Percentiles rank a stretch among this genome's conserved stretches.
phyloP scores from a whole-genome alignment of 2,329 filamentous ascomycete species.

The Exophiala sideris region DNA sequence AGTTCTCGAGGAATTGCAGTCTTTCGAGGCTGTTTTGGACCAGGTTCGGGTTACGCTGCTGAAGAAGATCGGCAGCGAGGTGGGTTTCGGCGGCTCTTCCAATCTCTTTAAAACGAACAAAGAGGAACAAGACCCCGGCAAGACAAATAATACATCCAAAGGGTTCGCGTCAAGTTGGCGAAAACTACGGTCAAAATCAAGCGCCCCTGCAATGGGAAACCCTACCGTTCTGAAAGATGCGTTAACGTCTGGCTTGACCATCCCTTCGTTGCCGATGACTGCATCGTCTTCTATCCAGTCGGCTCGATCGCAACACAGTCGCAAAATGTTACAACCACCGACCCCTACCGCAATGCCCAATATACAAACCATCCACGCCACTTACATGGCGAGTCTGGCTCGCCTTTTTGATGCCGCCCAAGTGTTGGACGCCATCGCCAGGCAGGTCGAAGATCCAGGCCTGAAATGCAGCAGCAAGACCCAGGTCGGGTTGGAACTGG shows the following conservation, averaged over 20 bases:
- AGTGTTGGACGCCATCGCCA: slow-evolving; percentile 84
- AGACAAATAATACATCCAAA: slow-evolving; percentile 63
- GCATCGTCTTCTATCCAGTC: slow-evolving; percentile 54
- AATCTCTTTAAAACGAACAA: slow-evolving; percentile 66
- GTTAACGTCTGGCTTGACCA: slow-evolving; percentile 55
- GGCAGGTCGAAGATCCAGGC: slow-evolving; percentile 92
- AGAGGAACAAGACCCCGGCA: slow-evolving; percentile 49
- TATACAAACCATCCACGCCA: slow-evolving; percentile 54
- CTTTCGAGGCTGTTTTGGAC: slow-evolving; percentile 79
- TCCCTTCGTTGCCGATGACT: slow-evolving; percentile 78
- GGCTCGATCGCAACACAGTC: slow-evolving; percentile 60
- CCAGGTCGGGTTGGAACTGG: slow-evolving; percentile 90
- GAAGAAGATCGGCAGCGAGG: slow-evolving; percentile 89
- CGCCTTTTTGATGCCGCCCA: slow-evolving; percentile 91
- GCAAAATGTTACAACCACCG: slow-evolving; percentile 45
- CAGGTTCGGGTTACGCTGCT: slow-evolving; percentile 72
- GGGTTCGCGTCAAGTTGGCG: slow-evolving; percentile 83
- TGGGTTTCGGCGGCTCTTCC: slow-evolving; percentile 74
- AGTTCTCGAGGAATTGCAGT: slow-evolving; percentile 90
- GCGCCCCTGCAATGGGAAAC: slow-evolving; percentile 38
- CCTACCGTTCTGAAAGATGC: slow-evolving; percentile 34
- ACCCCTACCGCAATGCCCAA: slow-evolving; percentile 71
- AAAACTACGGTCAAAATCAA: slow-evolving; percentile 82
- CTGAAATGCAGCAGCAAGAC: slow-evolving; percentile 88
- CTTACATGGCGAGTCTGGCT: slow-evolving; percentile 88